Evolutionary conservation across 306 rosid species (phyloP).

Genomic region (Cucumis cinereus): DNA sequence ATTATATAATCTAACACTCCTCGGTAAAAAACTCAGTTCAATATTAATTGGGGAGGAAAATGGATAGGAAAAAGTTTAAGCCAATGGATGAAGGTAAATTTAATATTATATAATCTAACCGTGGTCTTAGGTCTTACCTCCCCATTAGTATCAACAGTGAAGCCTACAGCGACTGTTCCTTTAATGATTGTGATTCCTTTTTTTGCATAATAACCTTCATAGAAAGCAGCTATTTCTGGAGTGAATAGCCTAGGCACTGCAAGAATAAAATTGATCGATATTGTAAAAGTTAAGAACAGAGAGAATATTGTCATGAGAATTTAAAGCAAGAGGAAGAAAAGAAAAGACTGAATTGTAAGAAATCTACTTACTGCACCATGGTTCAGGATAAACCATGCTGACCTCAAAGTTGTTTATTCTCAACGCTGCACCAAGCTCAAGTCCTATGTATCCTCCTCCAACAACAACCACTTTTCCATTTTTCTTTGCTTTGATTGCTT

Average conservation of each 20-base stretch:
- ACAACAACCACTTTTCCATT: conserved; percentile 84
- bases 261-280: conserved; percentile 10
- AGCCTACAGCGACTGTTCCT: conserved; percentile 87
- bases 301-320: not conserved
- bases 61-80: no score
- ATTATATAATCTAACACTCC: no score
- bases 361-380: conserved; percentile 92
- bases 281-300: not conserved
- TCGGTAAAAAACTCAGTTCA: no score
- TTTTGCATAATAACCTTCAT: conserved; percentile 71
- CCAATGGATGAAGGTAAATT: no score
- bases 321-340: not conserved
- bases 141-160: conserved; percentile 51
- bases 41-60: no score
- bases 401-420: conserved; percentile 63
- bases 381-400: conserved; percentile 95
- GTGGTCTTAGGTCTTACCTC: conserved; percentile 38
- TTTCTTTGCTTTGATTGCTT: conserved; percentile 63
- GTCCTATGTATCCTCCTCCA: conserved; percentile 96
- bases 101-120: no score
- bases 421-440: conserved; percentile 86
- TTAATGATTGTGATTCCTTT: conserved; percentile 76
- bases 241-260: conserved; percentile 98
- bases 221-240: conserved; percentile 73
- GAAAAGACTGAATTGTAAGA: not conserved